Conservation (phyloP, 2,329 filamentous ascomycete genomes). For the Aschersonia sp. region DNA sequence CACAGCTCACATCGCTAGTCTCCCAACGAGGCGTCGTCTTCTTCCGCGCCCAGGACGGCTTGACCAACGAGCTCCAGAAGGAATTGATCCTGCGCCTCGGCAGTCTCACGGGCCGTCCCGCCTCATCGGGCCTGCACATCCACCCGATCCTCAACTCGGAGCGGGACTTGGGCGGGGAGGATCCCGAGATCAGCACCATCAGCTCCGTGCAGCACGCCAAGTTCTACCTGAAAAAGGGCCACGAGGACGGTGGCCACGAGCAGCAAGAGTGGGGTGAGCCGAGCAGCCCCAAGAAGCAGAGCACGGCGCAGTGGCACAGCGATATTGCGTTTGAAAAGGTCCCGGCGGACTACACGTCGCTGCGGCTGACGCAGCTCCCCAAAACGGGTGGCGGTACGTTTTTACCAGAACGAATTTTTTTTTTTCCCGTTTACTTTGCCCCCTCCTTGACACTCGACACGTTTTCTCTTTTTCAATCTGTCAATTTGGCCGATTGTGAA, state of each 20-base stretch:
- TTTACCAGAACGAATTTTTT: background rate
- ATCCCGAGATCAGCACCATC: constrained; percentile 50
- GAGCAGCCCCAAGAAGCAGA: constrained; percentile 24
- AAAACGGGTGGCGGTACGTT: constrained; percentile 34
- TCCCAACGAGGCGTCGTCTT: constrained; percentile 57
- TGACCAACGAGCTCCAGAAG: constrained; percentile 51
- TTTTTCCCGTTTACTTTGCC: background rate
- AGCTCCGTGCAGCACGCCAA: constrained; percentile 39
- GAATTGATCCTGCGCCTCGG: constrained; percentile 46
- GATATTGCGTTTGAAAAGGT: constrained; percentile 52
- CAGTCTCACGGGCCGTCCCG: constrained; percentile 40
- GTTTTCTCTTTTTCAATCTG: background rate
- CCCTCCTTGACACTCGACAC: background rate
- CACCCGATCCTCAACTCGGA: constrained; percentile 41
- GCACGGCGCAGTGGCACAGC: constrained; percentile 38
- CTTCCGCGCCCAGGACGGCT: constrained; percentile 47
- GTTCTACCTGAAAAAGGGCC: constrained; percentile 19
- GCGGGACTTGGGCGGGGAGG: constrained; percentile 35
- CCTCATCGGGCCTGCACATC: constrained; percentile 41
- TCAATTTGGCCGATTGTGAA: background rate
- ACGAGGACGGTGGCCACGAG: constrained; percentile 1
- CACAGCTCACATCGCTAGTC: constrained; percentile 24
- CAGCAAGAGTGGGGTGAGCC: too few relatives aligned
- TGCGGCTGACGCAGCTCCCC: constrained; percentile 38
- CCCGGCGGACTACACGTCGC: constrained; percentile 47